Conservation (phyloP, 2,329 filamentous ascomycete species). For the Lachnellula cervina region DNA sequence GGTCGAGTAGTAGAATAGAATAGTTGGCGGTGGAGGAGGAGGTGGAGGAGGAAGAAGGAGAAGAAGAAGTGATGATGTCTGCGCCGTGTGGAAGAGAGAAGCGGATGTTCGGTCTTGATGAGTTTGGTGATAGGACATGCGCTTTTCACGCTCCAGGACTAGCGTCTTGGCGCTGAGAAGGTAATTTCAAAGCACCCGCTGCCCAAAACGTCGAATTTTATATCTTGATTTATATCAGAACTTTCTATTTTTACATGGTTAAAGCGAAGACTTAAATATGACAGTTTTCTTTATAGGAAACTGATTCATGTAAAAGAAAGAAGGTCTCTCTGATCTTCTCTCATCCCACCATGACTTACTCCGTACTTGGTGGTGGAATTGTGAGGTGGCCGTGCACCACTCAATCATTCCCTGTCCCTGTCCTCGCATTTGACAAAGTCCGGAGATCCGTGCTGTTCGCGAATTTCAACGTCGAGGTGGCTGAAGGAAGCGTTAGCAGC, state of each 20-base stretch:
- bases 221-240: background rate
- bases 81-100: background rate
- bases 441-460: background rate
- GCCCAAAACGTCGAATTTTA: background rate
- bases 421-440: background rate
- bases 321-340: too few relatives aligned
- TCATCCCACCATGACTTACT: too few relatives aligned
- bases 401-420: too few relatives aligned
- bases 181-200: background rate
- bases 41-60: constrained; percentile 1
- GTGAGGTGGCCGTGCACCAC: background rate
- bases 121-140: background rate
- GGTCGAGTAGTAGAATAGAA: background rate
- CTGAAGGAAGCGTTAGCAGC: background rate
- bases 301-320: background rate
- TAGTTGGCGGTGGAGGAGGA: constrained; percentile 1
- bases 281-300: background rate
- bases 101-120: background rate
- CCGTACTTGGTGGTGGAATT: too few relatives aligned
- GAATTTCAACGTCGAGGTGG: background rate
- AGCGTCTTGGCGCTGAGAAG: background rate
- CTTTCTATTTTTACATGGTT: background rate
- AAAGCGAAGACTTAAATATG: background rate
- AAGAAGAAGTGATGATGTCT: constrained; percentile 4
- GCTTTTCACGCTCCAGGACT: background rate